A percentile compares a stretch with the other conserved stretches of the same genome.
Evolutionary conservation across 2,329 filamentous ascomycete species (phyloP).

Genomic region (Trichoderma breve): DNA sequence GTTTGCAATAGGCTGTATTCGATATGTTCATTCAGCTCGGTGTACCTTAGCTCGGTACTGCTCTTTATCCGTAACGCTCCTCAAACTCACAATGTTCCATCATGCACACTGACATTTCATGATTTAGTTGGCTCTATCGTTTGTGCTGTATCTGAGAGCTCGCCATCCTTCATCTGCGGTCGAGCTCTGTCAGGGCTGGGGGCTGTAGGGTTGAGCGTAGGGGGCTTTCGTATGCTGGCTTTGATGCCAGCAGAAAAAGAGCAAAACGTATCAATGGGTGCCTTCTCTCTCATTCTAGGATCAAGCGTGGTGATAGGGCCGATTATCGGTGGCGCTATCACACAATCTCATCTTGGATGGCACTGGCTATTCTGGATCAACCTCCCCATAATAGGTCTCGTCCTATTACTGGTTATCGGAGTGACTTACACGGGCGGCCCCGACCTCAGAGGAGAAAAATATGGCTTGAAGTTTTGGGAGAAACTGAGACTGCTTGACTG

Average conservation of each 20-base stretch:
- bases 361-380: constrained; percentile 13
- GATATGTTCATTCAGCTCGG: background rate
- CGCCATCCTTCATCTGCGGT: background rate
- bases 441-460: constrained; percentile 2
- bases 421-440: background rate
- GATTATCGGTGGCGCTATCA: background rate
- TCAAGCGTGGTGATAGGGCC: constrained; percentile 2
- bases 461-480: background rate
- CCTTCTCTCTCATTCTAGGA: background rate
- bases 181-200: background rate
- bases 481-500: background rate
- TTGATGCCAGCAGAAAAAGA: background rate
- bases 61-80: background rate
- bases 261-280: constrained; percentile 1
- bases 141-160: background rate
- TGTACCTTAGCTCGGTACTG: background rate
- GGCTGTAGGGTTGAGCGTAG: constrained; percentile 6
- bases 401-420: background rate
- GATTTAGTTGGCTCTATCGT: background rate
- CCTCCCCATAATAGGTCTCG: background rate
- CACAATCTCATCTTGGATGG: background rate
- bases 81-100: background rate
- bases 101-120: background rate
- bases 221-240: constrained; percentile 6
- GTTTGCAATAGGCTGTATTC: background rate